Percentiles rank a stretch among this genome's conserved stretches.
Evolutionary conservation across 176 grass and related monocot species (phyloP).

Genomic region (Aegilops bicornis): DNA sequence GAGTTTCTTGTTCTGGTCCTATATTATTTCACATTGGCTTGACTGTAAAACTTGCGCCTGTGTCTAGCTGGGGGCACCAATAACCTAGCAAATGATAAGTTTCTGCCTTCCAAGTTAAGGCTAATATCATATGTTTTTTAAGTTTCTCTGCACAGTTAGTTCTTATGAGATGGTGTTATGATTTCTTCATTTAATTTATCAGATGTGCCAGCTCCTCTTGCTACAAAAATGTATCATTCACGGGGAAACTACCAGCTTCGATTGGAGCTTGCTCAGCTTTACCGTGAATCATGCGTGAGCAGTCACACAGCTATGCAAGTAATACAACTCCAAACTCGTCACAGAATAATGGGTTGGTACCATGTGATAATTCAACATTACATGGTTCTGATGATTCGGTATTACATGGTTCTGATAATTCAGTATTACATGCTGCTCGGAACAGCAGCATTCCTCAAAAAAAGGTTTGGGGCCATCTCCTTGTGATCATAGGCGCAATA

Average conservation of each 20-base stretch:
- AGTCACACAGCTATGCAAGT: conserved; percentile 21
- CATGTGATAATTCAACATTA: conserved; percentile 23
- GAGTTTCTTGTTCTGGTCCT: conserved; percentile 2
- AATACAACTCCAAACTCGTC: conserved; percentile 1
- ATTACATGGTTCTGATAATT: conserved; percentile 15
- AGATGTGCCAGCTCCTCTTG: conserved; percentile 66
- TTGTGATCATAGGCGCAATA: neutral
- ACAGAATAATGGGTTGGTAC: conserved; percentile 39
- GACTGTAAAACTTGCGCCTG: neutral
- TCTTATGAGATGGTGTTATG: conserved; percentile 17
- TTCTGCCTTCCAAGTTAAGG: neutral
- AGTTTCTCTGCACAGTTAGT: neutral
- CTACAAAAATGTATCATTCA: conserved; percentile 81
- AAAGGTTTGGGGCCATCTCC: conserved; percentile 34
- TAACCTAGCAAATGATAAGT: conserved; percentile 17
- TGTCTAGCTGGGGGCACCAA: neutral
- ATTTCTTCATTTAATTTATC: conserved; percentile 32
- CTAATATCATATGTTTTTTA: conserved; percentile 5
- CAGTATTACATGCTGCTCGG: conserved; percentile 28
- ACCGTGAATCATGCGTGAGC: conserved; percentile 42
- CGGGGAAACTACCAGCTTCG: conserved; percentile 51
- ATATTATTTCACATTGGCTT: conserved; percentile 4
- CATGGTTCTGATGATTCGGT: conserved; percentile 14
- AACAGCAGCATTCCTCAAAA: conserved; percentile 31
- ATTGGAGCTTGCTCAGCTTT: conserved; percentile 62